Evolutionary conservation across 164 flowering plant species (phyloP), one percentile per base, ranked within the genome.

Genomic region (Umbellularia californica): DNA sequence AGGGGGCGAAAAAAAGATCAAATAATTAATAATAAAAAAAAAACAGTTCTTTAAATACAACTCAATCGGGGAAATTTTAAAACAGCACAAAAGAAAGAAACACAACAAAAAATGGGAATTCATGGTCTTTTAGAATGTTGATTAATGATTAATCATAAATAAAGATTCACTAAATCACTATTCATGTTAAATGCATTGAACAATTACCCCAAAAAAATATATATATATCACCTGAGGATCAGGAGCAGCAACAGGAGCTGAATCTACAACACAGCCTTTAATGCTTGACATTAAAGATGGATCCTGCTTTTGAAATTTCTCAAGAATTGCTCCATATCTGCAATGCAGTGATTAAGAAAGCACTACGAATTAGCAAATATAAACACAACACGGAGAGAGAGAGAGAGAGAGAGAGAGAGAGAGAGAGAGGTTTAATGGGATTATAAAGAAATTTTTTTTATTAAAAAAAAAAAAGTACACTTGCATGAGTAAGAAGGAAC

Each of bases 171-270:
- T 41, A 41, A 41, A 41, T 20, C 60, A 55, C 20, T 7, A 25
- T 28, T 58, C 58, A 60, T 27, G 27, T 60, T 69, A 28, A 13
- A 47, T 60, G 47, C 47, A 28, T 25, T 14, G 28, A 67, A 67
- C n/a, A 67, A 67, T 3, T 28, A 27, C 33, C n/a, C 9, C 2
- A 55, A 55, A 15, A 14, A 27, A 5, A 6, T 30, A 67, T 2
- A 30, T 3, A 12, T 3, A 66, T 12, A 66, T 80, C 80, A 90
- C 99, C 97, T 90, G 93, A 50, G 99, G 96, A 74, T 94, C 97
- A 70, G 97, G 92, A 22, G 90, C 81, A 28, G 97, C 98, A 75
- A 90, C 97, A 68, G 98, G 98, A 70, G 98, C 99, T 68, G 98
- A 96, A 83, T 96, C 99, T 63, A 96, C 94, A 77, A 96, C 80